These are phyloP conservation scores for Exophiala calicioides DNA, from an alignment of 2,329 filamentous ascomycete genomes.

Conservation along the genomic window DNA sequence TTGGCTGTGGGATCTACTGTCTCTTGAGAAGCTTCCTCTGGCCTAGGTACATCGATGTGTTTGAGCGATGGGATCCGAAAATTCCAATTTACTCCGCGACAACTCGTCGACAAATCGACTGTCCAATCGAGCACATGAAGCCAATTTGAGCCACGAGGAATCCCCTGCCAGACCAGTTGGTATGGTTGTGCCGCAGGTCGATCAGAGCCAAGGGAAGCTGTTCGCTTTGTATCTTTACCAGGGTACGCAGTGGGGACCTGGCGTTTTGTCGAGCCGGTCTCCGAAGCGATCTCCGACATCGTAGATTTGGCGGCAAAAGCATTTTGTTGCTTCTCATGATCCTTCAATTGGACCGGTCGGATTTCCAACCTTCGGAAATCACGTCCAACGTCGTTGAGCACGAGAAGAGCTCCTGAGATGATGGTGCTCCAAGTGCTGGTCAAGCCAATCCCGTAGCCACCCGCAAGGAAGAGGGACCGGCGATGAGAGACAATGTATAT, in stretches of 20 bases:
- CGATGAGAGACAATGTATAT: slow-evolving; percentile 25
- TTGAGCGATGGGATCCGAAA: slow-evolving; percentile 54
- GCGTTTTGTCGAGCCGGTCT: slow-evolving; percentile 9
- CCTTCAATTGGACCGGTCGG: slow-evolving; percentile 22
- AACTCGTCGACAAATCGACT: slow-evolving; percentile 57
- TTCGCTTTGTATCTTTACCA: slow-evolving; percentile 11
- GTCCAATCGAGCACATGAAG: slow-evolving; percentile 63
- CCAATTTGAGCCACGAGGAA: slow-evolving; percentile 48
- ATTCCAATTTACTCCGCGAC: slow-evolving; percentile 63
- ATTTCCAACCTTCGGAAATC: slow-evolving; percentile 59
- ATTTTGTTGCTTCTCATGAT: slow-evolving; percentile 5
- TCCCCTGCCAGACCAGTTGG: slow-evolving; percentile 22
- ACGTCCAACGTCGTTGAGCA: slow-evolving; percentile 57
- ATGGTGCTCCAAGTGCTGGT: slow-evolving; percentile 56
- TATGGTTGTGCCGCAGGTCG: slow-evolving; percentile 12
- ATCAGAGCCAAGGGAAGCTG: not conserved
- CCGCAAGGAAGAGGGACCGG: slow-evolving; percentile 52
- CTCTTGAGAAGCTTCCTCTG: slow-evolving; percentile 33
- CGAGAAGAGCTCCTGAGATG: slow-evolving; percentile 54
- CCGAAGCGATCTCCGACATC: not conserved
- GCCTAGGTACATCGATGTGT: slow-evolving; percentile 36
- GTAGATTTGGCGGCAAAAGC: not conserved
- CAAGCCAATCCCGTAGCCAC: slow-evolving; percentile 58
- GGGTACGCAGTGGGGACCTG: slow-evolving; percentile 13
- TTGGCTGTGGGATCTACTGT: slow-evolving; percentile 17